Conservation (phyloP, 2,329 filamentous ascomycete species). For the Colletotrichum sp. region DNA sequence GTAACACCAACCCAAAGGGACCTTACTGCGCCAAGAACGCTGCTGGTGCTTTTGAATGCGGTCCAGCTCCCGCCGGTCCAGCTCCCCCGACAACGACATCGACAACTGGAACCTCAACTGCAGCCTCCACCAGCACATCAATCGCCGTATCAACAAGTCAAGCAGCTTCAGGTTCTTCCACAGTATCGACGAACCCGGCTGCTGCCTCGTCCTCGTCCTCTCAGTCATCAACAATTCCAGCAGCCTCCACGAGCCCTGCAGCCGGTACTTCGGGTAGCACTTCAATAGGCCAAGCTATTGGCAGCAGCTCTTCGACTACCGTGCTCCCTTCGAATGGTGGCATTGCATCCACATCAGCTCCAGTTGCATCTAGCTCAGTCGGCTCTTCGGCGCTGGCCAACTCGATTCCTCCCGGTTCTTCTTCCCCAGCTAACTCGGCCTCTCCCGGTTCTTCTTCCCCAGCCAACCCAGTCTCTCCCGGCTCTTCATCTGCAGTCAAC, state of each 20-base stretch:
- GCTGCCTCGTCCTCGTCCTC: neutral
- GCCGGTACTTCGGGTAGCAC: neutral
- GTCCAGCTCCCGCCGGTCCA: neutral
- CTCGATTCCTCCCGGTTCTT: neutral
- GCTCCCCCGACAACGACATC: neutral
- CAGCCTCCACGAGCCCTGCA: neutral
- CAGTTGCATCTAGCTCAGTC: neutral
- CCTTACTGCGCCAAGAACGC: neutral
- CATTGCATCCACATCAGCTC: neutral
- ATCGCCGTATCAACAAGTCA: neutral
- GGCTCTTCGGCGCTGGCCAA: neutral
- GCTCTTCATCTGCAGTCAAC: neutral
- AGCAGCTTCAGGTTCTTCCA: neutral
- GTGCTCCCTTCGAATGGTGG: neutral
- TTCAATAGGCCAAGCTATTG: neutral
- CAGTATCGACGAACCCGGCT: neutral
- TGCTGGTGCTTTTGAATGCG: neutral
- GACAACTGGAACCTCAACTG: neutral
- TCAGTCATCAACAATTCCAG: neutral
- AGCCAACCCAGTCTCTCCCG: neutral
- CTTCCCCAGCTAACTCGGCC: neutral
- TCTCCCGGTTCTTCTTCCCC: neutral
- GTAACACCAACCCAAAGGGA: neutral
- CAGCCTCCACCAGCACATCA: neutral
- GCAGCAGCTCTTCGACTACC: neutral